Evolutionary conservation across 2,329 filamentous ascomycete genomes (phyloP), one percentile per base, ranked within the genome.

Genomic region (Septoria linicola): DNA sequence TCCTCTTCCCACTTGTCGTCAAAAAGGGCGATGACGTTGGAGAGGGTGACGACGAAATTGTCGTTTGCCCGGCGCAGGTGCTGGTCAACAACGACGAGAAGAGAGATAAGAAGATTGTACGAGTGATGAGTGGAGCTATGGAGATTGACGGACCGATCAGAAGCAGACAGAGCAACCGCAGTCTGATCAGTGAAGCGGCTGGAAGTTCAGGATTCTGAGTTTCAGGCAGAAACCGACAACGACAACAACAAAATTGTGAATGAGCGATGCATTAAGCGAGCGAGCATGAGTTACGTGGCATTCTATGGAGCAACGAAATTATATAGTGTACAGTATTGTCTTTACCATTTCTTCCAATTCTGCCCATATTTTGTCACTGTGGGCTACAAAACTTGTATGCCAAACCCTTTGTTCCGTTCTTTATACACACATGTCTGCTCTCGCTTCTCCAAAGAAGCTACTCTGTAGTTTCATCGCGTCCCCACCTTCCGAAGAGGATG

Each of bases 1-100:
- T 99, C 1, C 81, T 99, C 34, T 99, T 99, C 77, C 95, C 95
- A 8, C 80, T 97, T 1, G 92, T 99, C 14, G 89, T 97, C 63
- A 96, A 96, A 75, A 95, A 93, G 75, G 92, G 91, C 46, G 88
- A 95, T 65, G 92, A 97, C 67, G 76, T 78, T 34, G 93, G 91
- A 19, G 80, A 86, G 46, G 92, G 91, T 48, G 89, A 96, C 48
- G 90, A 96, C 60, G 91, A 97, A 76, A 89, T 95, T 58, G 91
- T 97, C 40, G 89, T 99, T 37, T 95, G 87, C 67, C 92, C 92
- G 8, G 93, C 95, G 5, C 92, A 97, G 70, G 93, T 99, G 30
- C 80, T 97, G 54, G 82, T 96, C 47, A 68, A 66, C 20, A 69
- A 66, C 39, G 70, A 72, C 32, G 58, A 52, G n/a, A 60, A 61